A percentile compares a stretch with the other conserved stretches of the same genome.
phyloP scores from a whole-genome alignment of 148 eudicot genomes.

The Hydrangea macrophylla region DNA sequence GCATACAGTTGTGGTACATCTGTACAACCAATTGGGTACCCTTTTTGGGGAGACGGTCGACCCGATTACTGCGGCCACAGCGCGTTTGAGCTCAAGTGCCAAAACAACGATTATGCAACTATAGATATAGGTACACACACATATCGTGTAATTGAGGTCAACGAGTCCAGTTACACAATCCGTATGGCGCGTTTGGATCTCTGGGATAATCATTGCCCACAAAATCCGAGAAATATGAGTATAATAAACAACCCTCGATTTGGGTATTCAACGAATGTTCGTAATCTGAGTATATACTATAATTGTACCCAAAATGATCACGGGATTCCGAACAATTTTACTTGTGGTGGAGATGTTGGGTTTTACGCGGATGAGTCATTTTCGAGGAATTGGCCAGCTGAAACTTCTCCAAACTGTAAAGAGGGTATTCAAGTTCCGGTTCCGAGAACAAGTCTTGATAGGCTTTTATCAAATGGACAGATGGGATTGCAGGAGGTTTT shows the following conservation, averaged over 20 bases:
- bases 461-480: neutral
- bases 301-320: neutral
- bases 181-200: neutral
- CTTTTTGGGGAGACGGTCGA: conserved; percentile 24
- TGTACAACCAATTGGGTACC: conserved; percentile 17
- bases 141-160: neutral
- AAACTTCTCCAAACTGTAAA: too few species aligned
- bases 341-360: neutral
- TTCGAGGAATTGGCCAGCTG: too few species aligned
- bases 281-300: neutral
- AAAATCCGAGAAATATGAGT: neutral
- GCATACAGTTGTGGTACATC: neutral
- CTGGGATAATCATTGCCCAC: neutral
- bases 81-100: conserved; percentile 21
- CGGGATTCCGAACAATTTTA: neutral
- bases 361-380: neutral
- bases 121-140: neutral
- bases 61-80: conserved; percentile 25
- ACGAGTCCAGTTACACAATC: neutral
- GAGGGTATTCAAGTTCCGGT: neutral
- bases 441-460: neutral
- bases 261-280: neutral
- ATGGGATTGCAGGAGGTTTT: neutral
- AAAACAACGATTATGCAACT: neutral
- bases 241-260: neutral